phyloP scores from a whole-genome alignment of 106 monocot species.

The Amphibolis antarctica region DNA sequence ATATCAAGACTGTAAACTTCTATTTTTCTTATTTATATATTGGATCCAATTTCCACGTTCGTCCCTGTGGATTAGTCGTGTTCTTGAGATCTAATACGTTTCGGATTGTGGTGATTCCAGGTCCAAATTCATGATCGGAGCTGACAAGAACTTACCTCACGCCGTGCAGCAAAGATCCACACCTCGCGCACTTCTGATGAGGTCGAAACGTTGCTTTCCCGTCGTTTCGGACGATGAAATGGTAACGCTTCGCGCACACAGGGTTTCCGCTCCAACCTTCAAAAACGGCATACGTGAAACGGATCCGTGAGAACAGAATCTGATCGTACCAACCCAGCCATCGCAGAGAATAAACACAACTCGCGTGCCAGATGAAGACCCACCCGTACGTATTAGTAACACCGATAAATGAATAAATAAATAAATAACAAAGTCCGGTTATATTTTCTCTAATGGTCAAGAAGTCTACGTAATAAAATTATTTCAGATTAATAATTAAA shows the following conservation, averaged over 20 bases:
- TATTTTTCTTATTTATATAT: too few species aligned
- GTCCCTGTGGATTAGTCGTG: too few species aligned
- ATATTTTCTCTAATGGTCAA: too few species aligned
- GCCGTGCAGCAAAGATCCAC: constrained; percentile 34
- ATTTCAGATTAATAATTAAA: too few species aligned
- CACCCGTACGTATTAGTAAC: too few species aligned
- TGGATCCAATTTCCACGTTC: too few species aligned
- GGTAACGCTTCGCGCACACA: constrained; percentile 82
- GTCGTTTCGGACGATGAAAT: constrained; percentile 79
- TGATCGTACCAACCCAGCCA: not conserved
- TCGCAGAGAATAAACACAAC: not conserved
- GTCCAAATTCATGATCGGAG: not conserved
- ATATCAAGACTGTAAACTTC: too few species aligned
- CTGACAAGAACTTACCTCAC: constrained; percentile 34
- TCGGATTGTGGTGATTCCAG: not conserved
- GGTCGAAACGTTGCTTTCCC: constrained; percentile 11
- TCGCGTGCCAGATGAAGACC: too few species aligned
- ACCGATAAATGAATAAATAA: too few species aligned
- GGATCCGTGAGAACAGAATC: not conserved
- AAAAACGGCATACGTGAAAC: not conserved
- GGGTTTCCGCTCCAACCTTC: constrained; percentile 94
- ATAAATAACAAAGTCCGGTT: too few species aligned
- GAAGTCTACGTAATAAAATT: too few species aligned
- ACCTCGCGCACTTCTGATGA: constrained; percentile 30
- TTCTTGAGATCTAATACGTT: too few species aligned